Evolutionary conservation across 768 basidiomycete species (phyloP), one percentile per base, ranked within the genome.

Genomic region (Lactarius indigo): DNA sequence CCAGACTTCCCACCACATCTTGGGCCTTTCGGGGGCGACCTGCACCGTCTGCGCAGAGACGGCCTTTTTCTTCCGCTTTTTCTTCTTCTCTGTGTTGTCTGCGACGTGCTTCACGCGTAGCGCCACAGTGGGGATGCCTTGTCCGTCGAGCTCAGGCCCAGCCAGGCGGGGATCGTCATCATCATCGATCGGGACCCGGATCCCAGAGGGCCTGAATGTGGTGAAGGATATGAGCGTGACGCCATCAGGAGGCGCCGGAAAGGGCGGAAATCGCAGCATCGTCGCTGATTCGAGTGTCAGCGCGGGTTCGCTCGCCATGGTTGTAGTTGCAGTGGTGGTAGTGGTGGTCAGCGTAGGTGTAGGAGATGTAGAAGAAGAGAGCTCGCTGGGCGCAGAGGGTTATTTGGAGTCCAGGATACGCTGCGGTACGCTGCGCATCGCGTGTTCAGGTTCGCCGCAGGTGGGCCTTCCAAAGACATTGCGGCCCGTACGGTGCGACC

Each of bases 1-100:
- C 91, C 91, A 92, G n/a, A 84, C 78, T 66, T 90, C 85, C 78
- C 82, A 89, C 90, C 90, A 92, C 50, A 78, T 78, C 20, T 72
- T 61, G 60, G 74, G 75, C 37, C 74, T 75, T 56, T 66, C 65
- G 2, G 73, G 72, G 20, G 68, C 64, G 23, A 70, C 71, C 5
- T 54, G 52, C 10, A 56, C 70, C 63, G 72, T 62, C 4, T 71
- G 69, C 41, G 75, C 75, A 59, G 75, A 78, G 26, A 18, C 59
- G 13, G 7, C 78, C 73, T 82, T 85, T 72, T 79, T 80, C 72
- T 78, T 85, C 74, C 84, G 80, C 64, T 80, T 82, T 33, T 82
- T 79, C 66, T 82, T 82, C 57, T 84, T 85, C 75, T 86, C 87
- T 65, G 84, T 83, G 63, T 76, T 74, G 64, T 89, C 87, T 5